A percentile compares a stretch with the other conserved stretches of the same genome.
Conservation (phyloP, 1,284 basidiomycete genomes). For the Schizopora paradoxa region DNA sequence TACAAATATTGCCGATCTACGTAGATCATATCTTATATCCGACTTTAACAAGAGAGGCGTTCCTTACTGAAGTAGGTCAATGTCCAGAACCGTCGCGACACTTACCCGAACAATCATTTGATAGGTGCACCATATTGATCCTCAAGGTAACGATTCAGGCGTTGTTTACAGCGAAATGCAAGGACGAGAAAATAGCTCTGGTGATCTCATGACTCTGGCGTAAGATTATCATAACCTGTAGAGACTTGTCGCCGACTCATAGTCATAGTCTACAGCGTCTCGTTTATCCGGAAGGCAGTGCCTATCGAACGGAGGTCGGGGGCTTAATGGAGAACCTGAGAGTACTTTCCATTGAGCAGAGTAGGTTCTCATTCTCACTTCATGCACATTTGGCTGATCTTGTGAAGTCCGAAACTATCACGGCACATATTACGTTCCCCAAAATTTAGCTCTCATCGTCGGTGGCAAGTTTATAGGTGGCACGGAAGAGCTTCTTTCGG, state of each 20-base stretch:
- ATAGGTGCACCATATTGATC: constrained; percentile 89
- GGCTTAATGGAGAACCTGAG: constrained; percentile 92
- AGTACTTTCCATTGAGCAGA: constrained; percentile 84
- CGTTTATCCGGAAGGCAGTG: constrained; percentile 79
- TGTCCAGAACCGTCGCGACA: constrained; percentile 1
- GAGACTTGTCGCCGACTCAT: no score
- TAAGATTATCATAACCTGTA: constrained; percentile 30
- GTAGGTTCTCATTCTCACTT: constrained; percentile 43
- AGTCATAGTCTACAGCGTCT: constrained; percentile 65
- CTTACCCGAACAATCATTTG: constrained; percentile 17
- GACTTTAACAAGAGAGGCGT: constrained; percentile 87
- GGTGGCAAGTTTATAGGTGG: constrained; percentile 74
- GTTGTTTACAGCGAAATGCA: constrained; percentile 99
- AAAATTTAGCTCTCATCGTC: constrained; percentile 86
- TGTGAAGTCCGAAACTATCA: constrained; percentile 85
- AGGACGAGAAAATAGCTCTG: constrained; percentile 89
- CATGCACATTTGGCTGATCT: constrained; percentile 9
- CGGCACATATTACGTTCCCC: constrained; percentile 86
- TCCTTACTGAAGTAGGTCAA: constrained; percentile 76
- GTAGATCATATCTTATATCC: constrained; percentile 97
- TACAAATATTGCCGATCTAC: constrained; percentile 92
- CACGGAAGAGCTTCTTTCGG: constrained; percentile 62
- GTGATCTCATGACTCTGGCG: constrained; percentile 86
- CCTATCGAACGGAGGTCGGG: constrained; percentile 94
- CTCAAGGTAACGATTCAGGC: constrained; percentile 87